A percentile compares a stretch with the other conserved stretches of the same genome.
Conservation (phyloP, 225 moss, liverwort and hornwort species). For the Anthoceros angustus region DNA sequence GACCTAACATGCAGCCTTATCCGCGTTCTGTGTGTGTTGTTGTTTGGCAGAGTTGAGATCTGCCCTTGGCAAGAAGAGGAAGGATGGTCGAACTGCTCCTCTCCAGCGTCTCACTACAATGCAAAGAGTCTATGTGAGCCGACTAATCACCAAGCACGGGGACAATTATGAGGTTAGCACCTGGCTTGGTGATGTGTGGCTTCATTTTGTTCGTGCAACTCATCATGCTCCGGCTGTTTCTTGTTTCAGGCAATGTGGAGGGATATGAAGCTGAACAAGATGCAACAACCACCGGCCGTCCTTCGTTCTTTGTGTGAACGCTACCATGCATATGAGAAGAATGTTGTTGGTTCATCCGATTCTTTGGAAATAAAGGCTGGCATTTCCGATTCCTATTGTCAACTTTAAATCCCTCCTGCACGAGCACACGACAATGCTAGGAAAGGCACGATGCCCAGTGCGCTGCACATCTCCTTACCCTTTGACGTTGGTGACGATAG, state of each 20-base stretch:
- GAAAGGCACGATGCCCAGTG: no score
- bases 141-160: constrained; percentile 61
- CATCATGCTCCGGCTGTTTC: not conserved
- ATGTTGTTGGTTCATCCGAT: not conserved
- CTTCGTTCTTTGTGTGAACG: constrained; percentile 54
- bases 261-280: constrained; percentile 74
- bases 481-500: no score
- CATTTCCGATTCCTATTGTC: not conserved
- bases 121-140: constrained; percentile 71
- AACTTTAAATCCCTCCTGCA: no score
- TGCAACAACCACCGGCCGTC: constrained; percentile 72
- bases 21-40: not conserved
- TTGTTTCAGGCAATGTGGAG: constrained; percentile 60
- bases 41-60: constrained; percentile 57
- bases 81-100: constrained; percentile 78
- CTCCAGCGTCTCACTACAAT: constrained; percentile 73
- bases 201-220: not conserved
- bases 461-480: no score
- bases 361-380: not conserved
- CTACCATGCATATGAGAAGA: constrained; percentile 46
- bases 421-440: no score
- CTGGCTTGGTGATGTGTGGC: not conserved
- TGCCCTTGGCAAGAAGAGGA: constrained; percentile 69
- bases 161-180: constrained; percentile 36
- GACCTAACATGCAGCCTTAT: not conserved